These are phyloP conservation scores for Globisporangium parvum DNA, from an alignment of 352 stramenopile species.

Conservation along the genomic window DNA sequence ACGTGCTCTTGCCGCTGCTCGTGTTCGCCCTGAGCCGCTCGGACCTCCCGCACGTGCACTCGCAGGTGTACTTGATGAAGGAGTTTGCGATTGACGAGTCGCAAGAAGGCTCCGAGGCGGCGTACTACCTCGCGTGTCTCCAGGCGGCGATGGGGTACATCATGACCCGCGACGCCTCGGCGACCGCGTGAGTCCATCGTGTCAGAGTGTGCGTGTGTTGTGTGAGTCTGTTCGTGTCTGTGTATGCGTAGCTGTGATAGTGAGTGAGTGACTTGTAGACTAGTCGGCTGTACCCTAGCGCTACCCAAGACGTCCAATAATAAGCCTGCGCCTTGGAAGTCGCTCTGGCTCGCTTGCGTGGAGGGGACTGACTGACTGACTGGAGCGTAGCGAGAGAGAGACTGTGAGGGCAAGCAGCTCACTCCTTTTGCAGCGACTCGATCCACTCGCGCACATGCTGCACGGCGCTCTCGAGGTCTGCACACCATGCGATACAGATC, in stretches of 20 bases:
- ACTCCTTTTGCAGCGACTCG: conserved; percentile 47
- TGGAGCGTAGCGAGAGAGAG: no score
- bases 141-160: conserved; percentile 79
- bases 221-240: conserved; percentile 5
- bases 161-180: conserved; percentile 26
- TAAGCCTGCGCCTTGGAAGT: no score
- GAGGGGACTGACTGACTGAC: no score
- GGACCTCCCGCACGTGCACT: conserved; percentile 66
- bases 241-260: conserved; percentile 4
- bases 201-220: conserved; percentile 11
- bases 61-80: conserved; percentile 77
- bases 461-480: conserved; percentile 30
- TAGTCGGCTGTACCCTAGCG: not conserved
- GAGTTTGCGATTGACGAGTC: conserved; percentile 64
- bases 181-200: conserved; percentile 14
- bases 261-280: conserved; percentile 3
- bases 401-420: no score
- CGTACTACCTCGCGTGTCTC: conserved; percentile 78
- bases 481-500: no score
- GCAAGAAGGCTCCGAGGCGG: conserved; percentile 66
- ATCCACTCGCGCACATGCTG: conserved; percentile 69
- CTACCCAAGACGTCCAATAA: not conserved
- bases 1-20: conserved; percentile 70
- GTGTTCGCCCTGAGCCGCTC: conserved; percentile 67
- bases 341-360: no score